Evolutionary conservation across 345 rosid species (phyloP).

Genomic region (Nasturtium officinale): DNA sequence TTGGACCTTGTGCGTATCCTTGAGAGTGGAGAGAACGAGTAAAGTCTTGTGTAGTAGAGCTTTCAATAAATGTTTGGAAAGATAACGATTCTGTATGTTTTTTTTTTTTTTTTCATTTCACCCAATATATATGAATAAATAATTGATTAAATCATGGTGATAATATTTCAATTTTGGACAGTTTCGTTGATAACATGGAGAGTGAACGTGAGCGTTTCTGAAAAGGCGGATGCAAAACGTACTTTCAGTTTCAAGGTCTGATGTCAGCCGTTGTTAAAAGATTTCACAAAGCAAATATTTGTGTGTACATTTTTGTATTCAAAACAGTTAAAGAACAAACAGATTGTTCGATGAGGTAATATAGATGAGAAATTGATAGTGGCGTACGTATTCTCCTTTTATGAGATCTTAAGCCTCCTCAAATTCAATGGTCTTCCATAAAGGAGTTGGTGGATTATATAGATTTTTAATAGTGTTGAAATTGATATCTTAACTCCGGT

Average conservation of each 20-base stretch:
- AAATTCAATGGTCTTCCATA: conserved; percentile 1
- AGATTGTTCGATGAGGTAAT: conserved; percentile 37
- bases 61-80: conserved; percentile 36
- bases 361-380: conserved; percentile 15
- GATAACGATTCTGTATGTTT: conserved; percentile 40
- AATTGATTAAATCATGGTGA: not conserved
- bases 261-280: conserved; percentile 40
- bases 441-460: conserved; percentile 9
- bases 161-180: conserved; percentile 21
- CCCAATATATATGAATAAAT: conserved; percentile 4
- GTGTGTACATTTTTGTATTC: conserved; percentile 25
- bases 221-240: conserved; percentile 42
- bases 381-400: conserved; percentile 12
- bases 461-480: conserved; percentile 1
- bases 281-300: conserved; percentile 12
- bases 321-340: conserved; percentile 19
- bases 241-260: conserved; percentile 43
- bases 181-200: conserved; percentile 27
- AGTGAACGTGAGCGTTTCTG: conserved; percentile 42
- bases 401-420: conserved; percentile 27
- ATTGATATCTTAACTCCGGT: not conserved
- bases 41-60: conserved; percentile 28
- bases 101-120: not conserved
- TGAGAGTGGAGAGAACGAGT: conserved; percentile 30
- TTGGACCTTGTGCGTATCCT: conserved; percentile 35